These are phyloP conservation scores for Moesziomyces antarcticus DNA, from an alignment of 1,284 basidiomycete species.

Conservation along the genomic window DNA sequence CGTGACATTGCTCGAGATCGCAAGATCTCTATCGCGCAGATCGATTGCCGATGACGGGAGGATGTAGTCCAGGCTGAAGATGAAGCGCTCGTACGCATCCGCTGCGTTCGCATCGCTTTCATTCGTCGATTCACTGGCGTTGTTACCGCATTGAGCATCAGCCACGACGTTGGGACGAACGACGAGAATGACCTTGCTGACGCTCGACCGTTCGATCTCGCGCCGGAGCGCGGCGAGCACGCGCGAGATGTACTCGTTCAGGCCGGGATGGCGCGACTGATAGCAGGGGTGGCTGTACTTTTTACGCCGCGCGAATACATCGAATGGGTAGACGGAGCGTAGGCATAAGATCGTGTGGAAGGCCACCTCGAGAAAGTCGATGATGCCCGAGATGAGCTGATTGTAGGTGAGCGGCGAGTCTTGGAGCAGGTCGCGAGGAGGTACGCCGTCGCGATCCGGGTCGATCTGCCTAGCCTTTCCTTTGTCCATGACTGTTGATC, in stretches of 20 bases:
- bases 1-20: slow-evolving; percentile 77
- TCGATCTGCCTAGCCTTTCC: slow-evolving; percentile 38
- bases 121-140: slow-evolving; percentile 13
- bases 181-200: slow-evolving; percentile 22
- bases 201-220: slow-evolving; percentile 72
- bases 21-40: slow-evolving; percentile 71
- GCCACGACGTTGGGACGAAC: slow-evolving; percentile 23
- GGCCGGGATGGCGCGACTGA: slow-evolving; percentile 86
- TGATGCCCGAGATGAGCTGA: slow-evolving; percentile 42
- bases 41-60: slow-evolving; percentile 80
- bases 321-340: slow-evolving; percentile 86
- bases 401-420: slow-evolving; percentile 51
- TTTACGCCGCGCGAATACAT: slow-evolving; percentile 84
- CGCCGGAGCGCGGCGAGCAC: slow-evolving; percentile 79
- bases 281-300: slow-evolving; percentile 90
- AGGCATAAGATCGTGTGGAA: slow-evolving; percentile 91
- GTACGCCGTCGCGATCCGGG: slow-evolving; percentile 7
- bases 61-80: slow-evolving; percentile 73
- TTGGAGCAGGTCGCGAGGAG: slow-evolving; percentile 29
- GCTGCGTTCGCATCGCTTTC: slow-evolving; percentile 1
- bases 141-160: neutral
- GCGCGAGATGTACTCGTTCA: slow-evolving; percentile 87
- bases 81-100: slow-evolving; percentile 75
- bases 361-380: slow-evolving; percentile 78
- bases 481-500: slow-evolving; percentile 29